Percentiles rank a stretch among this genome's conserved stretches.
Conservation (phyloP, 495 filamentous ascomycete genomes). For the Penicillium atrosanguineum region DNA sequence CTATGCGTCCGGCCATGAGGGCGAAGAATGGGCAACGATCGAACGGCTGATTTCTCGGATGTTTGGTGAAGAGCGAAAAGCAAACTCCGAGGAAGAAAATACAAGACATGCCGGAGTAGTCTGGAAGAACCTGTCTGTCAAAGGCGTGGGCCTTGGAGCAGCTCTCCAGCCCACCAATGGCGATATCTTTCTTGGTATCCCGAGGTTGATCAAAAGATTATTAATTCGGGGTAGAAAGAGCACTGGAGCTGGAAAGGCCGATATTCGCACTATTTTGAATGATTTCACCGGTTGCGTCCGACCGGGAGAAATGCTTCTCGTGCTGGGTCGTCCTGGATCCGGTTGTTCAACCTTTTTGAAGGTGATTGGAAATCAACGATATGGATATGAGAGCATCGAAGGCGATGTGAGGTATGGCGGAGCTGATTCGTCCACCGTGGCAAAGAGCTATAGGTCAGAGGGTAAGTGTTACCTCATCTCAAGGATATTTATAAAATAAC, state of each 20-base stretch:
- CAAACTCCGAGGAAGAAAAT: conserved; percentile 65
- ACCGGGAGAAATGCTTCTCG: conserved; percentile 55
- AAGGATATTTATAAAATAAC: neutral
- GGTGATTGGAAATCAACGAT: conserved; percentile 62
- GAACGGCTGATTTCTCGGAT: conserved; percentile 60
- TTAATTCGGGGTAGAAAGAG: conserved; percentile 42
- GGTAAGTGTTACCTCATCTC: conserved; percentile 17
- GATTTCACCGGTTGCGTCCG: conserved; percentile 55
- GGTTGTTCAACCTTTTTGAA: conserved; percentile 75
- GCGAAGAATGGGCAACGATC: conserved; percentile 58
- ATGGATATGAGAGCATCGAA: conserved; percentile 58
- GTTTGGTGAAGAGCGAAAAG: conserved; percentile 60
- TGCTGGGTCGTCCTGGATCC: conserved; percentile 68
- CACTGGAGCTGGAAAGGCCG: conserved; percentile 42
- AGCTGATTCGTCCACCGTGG: conserved; percentile 57
- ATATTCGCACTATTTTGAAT: conserved; percentile 62
- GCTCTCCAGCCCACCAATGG: conserved; percentile 63
- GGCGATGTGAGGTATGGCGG: conserved; percentile 67
- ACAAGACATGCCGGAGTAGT: conserved; percentile 55
- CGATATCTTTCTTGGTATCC: conserved; percentile 59
- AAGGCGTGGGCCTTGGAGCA: conserved; percentile 65
- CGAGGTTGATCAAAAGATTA: conserved; percentile 50
- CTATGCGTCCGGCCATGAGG: conserved; percentile 30
- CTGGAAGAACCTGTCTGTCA: conserved; percentile 62
- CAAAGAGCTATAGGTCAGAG: conserved; percentile 64